These are phyloP conservation scores for Cordyceps pruinosa DNA, from an alignment of 2,329 filamentous ascomycete species.

Conservation along the genomic window DNA sequence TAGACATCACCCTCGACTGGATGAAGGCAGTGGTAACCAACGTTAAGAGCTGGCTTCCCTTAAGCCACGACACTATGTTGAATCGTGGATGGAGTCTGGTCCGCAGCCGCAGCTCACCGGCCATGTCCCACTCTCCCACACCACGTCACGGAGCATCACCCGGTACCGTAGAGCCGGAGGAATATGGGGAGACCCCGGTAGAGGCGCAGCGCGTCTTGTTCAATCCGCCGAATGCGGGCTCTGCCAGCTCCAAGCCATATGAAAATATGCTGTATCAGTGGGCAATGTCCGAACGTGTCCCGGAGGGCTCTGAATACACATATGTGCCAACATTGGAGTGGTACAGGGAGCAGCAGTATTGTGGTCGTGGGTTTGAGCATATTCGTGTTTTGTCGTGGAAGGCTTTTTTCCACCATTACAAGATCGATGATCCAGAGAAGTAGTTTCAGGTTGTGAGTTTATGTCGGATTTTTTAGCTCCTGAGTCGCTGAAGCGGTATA, in stretches of 20 bases:
- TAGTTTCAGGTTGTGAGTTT: not conserved
- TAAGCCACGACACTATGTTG: constrained; percentile 21
- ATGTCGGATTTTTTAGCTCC: not conserved
- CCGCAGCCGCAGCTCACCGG: not conserved
- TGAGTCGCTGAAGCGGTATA: not conserved
- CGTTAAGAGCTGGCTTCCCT: constrained; percentile 30
- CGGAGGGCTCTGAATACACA: constrained; percentile 24
- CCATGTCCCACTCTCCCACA: not conserved
- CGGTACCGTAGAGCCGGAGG: constrained; percentile 8
- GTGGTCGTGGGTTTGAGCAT: constrained; percentile 44
- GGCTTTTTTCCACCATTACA: constrained; percentile 28
- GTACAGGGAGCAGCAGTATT: constrained; percentile 41
- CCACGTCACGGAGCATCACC: not conserved
- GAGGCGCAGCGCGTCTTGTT: constrained; percentile 34
- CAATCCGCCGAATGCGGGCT: constrained; percentile 32
- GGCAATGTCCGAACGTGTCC: constrained; percentile 18
- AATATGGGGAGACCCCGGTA: not conserved
- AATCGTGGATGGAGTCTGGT: constrained; percentile 34
- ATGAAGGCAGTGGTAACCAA: constrained; percentile 28
- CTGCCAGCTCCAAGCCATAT: not conserved
- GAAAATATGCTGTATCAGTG: constrained; percentile 39
- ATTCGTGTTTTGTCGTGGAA: constrained; percentile 40
- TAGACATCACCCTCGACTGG: constrained; percentile 38
- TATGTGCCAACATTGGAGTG: constrained; percentile 44
- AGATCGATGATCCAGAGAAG: constrained; percentile 21